phyloP scores from a whole-genome alignment of 2,329 filamentous ascomycete species.

The Fusarium ambrosium region DNA sequence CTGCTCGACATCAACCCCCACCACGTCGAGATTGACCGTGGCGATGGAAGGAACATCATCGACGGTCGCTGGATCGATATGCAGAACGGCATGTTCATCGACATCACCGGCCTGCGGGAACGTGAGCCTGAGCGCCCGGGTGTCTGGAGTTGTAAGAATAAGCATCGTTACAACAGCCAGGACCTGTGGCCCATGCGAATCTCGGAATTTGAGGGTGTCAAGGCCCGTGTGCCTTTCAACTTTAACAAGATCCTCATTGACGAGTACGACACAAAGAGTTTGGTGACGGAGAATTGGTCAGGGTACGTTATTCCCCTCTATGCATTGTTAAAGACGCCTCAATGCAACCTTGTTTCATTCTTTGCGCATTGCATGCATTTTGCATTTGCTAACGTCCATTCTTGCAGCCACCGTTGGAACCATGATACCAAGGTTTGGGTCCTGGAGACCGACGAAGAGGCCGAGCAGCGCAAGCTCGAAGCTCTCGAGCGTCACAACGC shows the following conservation, averaged over 20 bases:
- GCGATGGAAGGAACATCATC: constrained; percentile 82
- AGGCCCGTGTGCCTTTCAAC: constrained; percentile 76
- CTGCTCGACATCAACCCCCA: constrained; percentile 84
- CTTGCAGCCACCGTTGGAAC: constrained; percentile 70
- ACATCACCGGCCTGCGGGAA: constrained; percentile 83
- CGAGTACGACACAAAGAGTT: constrained; percentile 74
- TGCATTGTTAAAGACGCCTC: background rate
- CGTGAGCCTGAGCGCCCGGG: constrained; percentile 72
- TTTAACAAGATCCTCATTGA: constrained; percentile 75
- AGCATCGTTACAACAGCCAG: constrained; percentile 76
- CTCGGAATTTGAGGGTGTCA: constrained; percentile 80
- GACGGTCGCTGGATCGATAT: constrained; percentile 88
- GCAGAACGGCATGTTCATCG: constrained; percentile 82
- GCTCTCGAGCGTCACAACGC: constrained; percentile 47
- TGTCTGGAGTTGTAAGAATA: constrained; percentile 84
- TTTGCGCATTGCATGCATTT: background rate
- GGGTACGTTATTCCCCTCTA: constrained; percentile 63
- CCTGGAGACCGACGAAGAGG: constrained; percentile 53
- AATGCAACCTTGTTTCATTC: background rate
- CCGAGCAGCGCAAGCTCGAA: constrained; percentile 40
- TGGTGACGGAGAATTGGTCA: constrained; percentile 72
- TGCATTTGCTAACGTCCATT: constrained; percentile 31
- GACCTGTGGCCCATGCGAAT: constrained; percentile 83
- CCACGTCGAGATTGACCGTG: constrained; percentile 70
- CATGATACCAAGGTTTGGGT: constrained; percentile 71